Base-by-base conservation (phyloP, 2,329 filamentous ascomycete species). In the Ambrosiella cleistominuta region DNA sequence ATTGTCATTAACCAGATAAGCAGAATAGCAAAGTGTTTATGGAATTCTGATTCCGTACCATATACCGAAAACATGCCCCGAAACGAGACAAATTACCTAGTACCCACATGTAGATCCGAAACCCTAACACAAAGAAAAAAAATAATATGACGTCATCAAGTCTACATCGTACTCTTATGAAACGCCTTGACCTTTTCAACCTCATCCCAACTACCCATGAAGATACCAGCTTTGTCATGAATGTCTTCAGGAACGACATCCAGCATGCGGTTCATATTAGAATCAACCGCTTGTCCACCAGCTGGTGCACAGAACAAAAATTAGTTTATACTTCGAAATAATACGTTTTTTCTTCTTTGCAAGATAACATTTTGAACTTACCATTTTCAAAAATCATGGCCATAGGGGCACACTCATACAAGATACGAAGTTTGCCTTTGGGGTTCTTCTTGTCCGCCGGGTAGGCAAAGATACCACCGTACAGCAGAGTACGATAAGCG, bases 391-490 rank as follows among this genome's bases (percentile, higher is more conserved):
- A 97, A 6, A 98, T 81, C 84, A 97, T 86, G 27, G 93, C 93
- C 93, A 98, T 98, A 44, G 93, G 93, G 12, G 93, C 93, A 69
- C 93, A 98, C 75, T 98, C 93, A 73, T 98, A 98, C 66, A 98
- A 70, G 64, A 98, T 98, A 63, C 93, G 81, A 64, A 98, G 79
- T 77, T 98, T 98, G 65, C 93, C 93, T 81, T 97, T 98, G 63
- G 90, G 88, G 68, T 86, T 95, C 83, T 98, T 97, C 77, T 90
- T 94, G 69, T 98, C 93, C 12, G 91, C 88, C 0, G 93, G 93
- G 69, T 98, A 98, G 50, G 93, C 93, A 70, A 98, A 98, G 68
- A 98, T 86, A 64, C 93, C 93, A 61, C 93, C 93, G 69, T 98
- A 98, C 60, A 97, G 73, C 63, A 98, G 73, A 12, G 93, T 98